Conservation (phyloP, 2,329 filamentous ascomycete genomes). For the Ceratocystis papillata region DNA sequence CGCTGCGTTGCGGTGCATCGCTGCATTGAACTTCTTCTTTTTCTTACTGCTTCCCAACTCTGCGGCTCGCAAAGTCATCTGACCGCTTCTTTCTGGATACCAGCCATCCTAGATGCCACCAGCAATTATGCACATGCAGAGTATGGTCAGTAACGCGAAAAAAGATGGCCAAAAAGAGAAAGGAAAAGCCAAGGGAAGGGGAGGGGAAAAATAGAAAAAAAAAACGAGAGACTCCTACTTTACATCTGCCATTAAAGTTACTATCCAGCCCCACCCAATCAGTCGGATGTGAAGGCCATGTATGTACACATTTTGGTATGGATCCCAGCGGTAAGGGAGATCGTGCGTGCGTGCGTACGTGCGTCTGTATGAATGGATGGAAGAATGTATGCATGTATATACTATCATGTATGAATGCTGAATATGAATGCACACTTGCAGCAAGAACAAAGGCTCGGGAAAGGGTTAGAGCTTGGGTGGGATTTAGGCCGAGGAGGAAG, state of each 20-base stretch:
- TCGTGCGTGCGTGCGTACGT: not conserved
- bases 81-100: conserved; percentile 3
- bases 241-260: not conserved
- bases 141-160: conserved; percentile 4
- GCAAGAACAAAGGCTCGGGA: not conserved
- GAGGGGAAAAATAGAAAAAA: not conserved
- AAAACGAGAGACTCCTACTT: not conserved
- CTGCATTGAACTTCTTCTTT: too few relatives aligned
- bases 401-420: not conserved
- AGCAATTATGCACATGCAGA: conserved; percentile 11
- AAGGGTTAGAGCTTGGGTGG: not conserved
- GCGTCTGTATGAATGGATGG: not conserved
- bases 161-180: not conserved
- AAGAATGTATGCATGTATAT: not conserved
- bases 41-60: not conserved
- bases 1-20: not conserved
- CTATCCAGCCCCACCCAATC: not conserved
- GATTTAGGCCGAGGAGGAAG: not conserved
- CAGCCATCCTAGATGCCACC: conserved; percentile 7
- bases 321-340: conserved; percentile 8
- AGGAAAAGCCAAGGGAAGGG: not conserved
- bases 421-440: not conserved
- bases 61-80: not conserved
- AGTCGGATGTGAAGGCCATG: not conserved
- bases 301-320: conserved; percentile 12